Base-by-base conservation (phyloP, 345 rosid species). In the Litchi chinensis region DNA sequence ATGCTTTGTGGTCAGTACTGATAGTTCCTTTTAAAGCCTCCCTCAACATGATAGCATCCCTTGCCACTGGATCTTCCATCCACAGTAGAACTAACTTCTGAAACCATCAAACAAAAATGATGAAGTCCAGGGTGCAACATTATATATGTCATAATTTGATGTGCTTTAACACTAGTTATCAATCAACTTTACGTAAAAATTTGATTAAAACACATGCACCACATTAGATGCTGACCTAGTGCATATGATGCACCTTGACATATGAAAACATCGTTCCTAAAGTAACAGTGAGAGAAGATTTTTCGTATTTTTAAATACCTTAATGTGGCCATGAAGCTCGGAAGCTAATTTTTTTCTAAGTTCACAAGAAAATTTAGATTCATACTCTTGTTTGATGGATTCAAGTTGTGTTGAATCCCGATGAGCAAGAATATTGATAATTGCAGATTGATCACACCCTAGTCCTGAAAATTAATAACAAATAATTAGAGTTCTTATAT, bases 291-390 rank as follows among this genome's bases (percentile, higher is more conserved):
- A 68, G 37, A 32, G 37, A 60, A 59, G 16, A 2, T 54, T n/a
- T 52, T 10, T 5, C 12, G 1, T 41, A 41, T 41, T 5, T 41
- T 11, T 57, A 32, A 10, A 16, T 79, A 88, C 96, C 93, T 88
- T 90, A 59, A 92, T 82, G 76, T 90, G 78, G 43, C 93, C 93
- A 13, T 81, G 90, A 50, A 92, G 92, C 86, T 92, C 93, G 0
- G 86, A 81, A 56, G 89, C 76, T 21, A 92, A 79, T 39, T 88
- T 88, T 79, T 89, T 90, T 0, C 77, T 72, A 41, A 92, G 88
- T 22, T 87, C 88, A 2, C 86, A 84, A 1, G 89, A 81, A 79
- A 77, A 89, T 40, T 85, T 76, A 66, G 89, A 80, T 71, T 89
- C 91, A 26, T 83, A 90, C 71, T 89, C 92, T 78, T 92, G 93